Base-by-base conservation (phyloP, 2,329 filamentous ascomycete species). In the Fusarium buxicola region DNA sequence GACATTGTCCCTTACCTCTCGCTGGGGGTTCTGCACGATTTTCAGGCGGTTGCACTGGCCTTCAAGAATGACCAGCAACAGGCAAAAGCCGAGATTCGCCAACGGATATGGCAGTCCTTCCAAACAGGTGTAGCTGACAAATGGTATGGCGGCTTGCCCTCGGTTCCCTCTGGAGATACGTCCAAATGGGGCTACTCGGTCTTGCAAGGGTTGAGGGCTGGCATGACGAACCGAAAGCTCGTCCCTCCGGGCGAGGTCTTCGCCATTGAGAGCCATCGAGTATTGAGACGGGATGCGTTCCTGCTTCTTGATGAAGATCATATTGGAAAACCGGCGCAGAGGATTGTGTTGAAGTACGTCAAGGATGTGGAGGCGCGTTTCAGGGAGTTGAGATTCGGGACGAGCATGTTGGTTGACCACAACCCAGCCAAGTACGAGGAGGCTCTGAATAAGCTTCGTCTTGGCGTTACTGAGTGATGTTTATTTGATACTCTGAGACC, bases 161-260 rank as follows among this genome's bases (percentile, higher is more conserved):
- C 53, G 21, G 54, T 72, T 35, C 60, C 78, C 25, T 74, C 76
- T 15, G 80, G 84, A 47, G 83, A 87, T 8, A 85, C 88, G n/a
- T 86, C 89, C 40, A 80, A 86, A 27, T 93, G 90, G 90, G 87
- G 88, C 0, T 87, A 87, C 71, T 83, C 87, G 0, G 85, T 89
- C 1, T 80, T 93, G 7, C 87, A 88, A 68, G 84, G 84, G 0
- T 75, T 94, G 13, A 82, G 90, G 3, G 85, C 84, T 4, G 86
- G 83, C 66, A 91, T 93, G 87, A 82, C 85, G 59, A 88, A 84
- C 47, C 80, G 84, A 28, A 92, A 92, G 70, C 80, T 94, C 3
- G 77, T 92, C 41, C 91, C 91, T 2, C 91, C 91, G 0, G 91
- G 91, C 1, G 90, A 94, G 72, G 88, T 93, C 0, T 92, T 93